phyloP scores from a whole-genome alignment of 2,329 filamentous ascomycete species.

The Colletotrichum ledebouriae region DNA sequence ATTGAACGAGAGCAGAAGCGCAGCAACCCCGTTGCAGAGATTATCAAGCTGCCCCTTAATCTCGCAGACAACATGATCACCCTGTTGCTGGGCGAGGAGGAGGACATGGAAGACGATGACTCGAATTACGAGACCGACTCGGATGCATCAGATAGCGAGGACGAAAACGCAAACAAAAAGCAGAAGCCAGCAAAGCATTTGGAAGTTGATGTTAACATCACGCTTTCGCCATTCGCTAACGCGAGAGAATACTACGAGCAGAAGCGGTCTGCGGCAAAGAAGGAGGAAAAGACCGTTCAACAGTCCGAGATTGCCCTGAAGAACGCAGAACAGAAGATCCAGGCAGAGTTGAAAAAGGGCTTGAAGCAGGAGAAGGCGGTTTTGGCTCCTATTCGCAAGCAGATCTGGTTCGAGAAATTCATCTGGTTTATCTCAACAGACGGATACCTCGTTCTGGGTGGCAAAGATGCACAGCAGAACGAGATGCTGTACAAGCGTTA shows the following conservation, averaged over 20 bases:
- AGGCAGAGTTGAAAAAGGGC: constrained; percentile 85
- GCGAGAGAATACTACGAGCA: constrained; percentile 93
- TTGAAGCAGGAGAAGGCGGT: constrained; percentile 93
- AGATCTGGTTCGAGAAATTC: constrained; percentile 98
- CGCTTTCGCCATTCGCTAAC: constrained; percentile 87
- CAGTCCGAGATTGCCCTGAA: constrained; percentile 88
- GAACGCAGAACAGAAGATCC: constrained; percentile 90
- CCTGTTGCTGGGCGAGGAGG: constrained; percentile 79
- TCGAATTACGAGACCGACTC: constrained; percentile 76
- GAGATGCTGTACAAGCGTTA: constrained; percentile 92
- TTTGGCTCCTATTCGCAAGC: constrained; percentile 83
- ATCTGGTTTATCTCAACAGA: constrained; percentile 96
- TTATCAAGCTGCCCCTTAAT: constrained; percentile 89
- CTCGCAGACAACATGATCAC: constrained; percentile 92
- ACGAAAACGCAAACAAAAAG: constrained; percentile 54
- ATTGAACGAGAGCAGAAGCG: constrained; percentile 88
- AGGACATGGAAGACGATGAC: constrained; percentile 71
- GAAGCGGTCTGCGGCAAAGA: constrained; percentile 84
- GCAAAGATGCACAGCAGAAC: constrained; percentile 89
- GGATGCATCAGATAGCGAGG: constrained; percentile 69
- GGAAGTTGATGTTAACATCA: constrained; percentile 86
- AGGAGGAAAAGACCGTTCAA: constrained; percentile 87
- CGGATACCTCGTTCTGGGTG: constrained; percentile 91
- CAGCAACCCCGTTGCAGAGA: constrained; percentile 85
- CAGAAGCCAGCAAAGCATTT: constrained; percentile 66